These are phyloP conservation scores for Piromyces sp. DNA, from an alignment of 192 early-diverging fungal genomes.

Conservation along the genomic window DNA sequence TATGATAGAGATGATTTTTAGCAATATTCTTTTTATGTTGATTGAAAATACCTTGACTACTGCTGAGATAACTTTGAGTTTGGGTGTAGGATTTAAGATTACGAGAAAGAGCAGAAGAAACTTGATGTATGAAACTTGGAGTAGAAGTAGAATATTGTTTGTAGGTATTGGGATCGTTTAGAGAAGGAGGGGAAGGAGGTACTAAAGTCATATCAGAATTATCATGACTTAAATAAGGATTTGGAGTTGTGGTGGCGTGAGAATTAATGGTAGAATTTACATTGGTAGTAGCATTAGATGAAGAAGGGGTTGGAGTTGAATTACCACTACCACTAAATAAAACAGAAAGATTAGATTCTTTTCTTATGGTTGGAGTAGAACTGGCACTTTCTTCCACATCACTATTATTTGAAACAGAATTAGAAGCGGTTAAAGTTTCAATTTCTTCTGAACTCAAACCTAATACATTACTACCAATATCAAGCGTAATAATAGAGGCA, in stretches of 20 bases:
- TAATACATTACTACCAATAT: background rate
- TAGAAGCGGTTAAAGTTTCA: background rate
- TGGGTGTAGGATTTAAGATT: background rate
- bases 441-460: background rate
- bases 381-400: background rate
- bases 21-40: background rate
- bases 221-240: background rate
- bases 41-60: background rate
- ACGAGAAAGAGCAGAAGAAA: background rate
- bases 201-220: background rate
- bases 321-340: background rate
- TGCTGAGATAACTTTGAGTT: background rate
- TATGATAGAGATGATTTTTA: background rate
- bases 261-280: background rate
- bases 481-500: background rate
- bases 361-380: background rate
- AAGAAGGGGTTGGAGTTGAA: background rate
- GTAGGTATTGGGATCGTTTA: background rate
- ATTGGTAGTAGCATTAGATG: background rate
- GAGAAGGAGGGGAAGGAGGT: background rate
- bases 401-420: background rate
- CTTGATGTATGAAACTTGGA: background rate
- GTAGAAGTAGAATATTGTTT: background rate
- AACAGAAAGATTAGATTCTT: background rate
- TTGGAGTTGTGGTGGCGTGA: background rate